These are phyloP conservation scores for Xylaria digitata DNA, from an alignment of 2,329 filamentous ascomycete species.

Conservation along the genomic window DNA sequence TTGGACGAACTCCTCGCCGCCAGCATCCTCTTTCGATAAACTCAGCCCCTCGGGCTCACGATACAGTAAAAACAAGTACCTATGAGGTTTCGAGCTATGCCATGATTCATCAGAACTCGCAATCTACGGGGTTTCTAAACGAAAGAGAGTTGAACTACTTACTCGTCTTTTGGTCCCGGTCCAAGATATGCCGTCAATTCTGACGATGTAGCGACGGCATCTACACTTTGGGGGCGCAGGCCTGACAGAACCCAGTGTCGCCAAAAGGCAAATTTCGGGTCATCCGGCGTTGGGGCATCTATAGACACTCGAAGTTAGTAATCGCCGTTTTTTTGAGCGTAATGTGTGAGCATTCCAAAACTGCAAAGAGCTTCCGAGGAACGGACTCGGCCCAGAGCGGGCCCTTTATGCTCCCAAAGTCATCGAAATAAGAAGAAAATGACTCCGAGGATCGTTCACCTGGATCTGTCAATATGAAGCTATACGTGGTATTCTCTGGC, in stretches of 20 bases:
- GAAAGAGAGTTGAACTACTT: conserved; percentile 37
- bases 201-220: conserved; percentile 27
- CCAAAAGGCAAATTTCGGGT: conserved; percentile 67
- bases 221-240: conserved; percentile 49
- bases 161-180: conserved; percentile 61
- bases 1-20: conserved; percentile 60
- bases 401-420: too few relatives aligned
- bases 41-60: conserved; percentile 53
- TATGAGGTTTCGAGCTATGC: conserved; percentile 59
- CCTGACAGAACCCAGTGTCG: conserved; percentile 64
- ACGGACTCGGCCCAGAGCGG: too few relatives aligned
- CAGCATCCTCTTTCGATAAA: conserved; percentile 56
- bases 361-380: too few relatives aligned
- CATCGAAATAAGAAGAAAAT: too few relatives aligned
- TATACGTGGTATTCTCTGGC: conserved; percentile 53
- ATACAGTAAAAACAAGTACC: conserved; percentile 60
- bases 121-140: background rate
- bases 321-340: too few relatives aligned
- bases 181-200: conserved; percentile 58
- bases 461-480: conserved; percentile 63
- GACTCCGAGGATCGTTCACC: too few relatives aligned
- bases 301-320: too few relatives aligned
- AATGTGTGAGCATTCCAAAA: too few relatives aligned
- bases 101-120: conserved; percentile 38
- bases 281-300: conserved; percentile 65